Evolutionary conservation across 1,284 basidiomycete genomes (phyloP).

Genomic region (Schizopora paradoxa): DNA sequence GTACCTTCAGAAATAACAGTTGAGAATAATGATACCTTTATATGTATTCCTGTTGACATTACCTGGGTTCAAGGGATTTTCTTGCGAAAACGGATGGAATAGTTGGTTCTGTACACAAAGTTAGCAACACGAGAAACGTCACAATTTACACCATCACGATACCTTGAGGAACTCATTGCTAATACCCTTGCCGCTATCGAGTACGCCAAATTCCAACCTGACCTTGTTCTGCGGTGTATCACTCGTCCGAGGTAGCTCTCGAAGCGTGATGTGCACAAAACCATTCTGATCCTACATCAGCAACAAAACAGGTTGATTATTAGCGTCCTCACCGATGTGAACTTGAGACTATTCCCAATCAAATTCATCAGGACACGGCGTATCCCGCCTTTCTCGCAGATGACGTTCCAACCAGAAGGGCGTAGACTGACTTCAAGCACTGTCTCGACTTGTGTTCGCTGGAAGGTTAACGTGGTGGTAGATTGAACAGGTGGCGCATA

Average conservation of each 20-base stretch:
- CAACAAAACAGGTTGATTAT: slow-evolving; percentile 16
- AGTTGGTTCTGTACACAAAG: slow-evolving; percentile 69
- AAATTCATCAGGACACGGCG: slow-evolving; percentile 93
- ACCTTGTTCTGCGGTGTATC: slow-evolving; percentile 53
- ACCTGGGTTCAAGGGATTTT: slow-evolving; percentile 88
- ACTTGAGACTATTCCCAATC: slow-evolving; percentile 93
- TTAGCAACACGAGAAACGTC: slow-evolving; percentile 15
- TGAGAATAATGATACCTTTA: no score
- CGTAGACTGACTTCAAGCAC: slow-evolving; percentile 82
- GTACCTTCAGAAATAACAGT: no score
- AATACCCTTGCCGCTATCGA: slow-evolving; percentile 89
- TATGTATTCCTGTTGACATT: no score
- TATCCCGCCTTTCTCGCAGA: slow-evolving; percentile 90
- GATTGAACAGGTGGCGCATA: slow-evolving; percentile 77
- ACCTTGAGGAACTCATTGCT: slow-evolving; percentile 11
- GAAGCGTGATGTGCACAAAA: slow-evolving; percentile 81
- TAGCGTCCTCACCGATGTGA: slow-evolving; percentile 66
- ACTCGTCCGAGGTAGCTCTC: slow-evolving; percentile 58
- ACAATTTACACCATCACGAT: neutral
- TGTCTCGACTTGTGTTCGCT: slow-evolving; percentile 65
- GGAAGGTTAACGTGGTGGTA: slow-evolving; percentile 27
- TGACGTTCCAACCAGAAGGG: slow-evolving; percentile 76
- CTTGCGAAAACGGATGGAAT: slow-evolving; percentile 96
- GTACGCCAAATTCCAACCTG: slow-evolving; percentile 80
- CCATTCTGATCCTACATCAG: slow-evolving; percentile 52